Conservation (phyloP, 768 basidiomycete genomes). For the Leccinellum luteum region DNA sequence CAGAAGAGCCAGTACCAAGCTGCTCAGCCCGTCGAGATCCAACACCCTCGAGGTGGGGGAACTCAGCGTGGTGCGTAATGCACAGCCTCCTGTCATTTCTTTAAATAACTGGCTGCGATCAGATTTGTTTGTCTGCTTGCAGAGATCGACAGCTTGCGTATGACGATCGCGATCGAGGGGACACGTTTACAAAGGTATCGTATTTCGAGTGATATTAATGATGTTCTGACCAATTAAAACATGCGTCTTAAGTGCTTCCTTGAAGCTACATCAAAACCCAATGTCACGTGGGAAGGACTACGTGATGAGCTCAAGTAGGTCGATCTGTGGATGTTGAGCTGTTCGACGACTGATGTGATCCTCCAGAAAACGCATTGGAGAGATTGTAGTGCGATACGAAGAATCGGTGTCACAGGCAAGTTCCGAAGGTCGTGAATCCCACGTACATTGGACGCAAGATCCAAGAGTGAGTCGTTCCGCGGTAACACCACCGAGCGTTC, state of each 20-base stretch:
- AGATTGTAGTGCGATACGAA: conserved; percentile 13
- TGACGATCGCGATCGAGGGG: conserved; percentile 17
- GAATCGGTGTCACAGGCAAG: background rate
- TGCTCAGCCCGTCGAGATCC: conserved; percentile 1
- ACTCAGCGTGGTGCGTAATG: conserved; percentile 18
- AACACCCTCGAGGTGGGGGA: conserved; percentile 8
- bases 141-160: conserved; percentile 23
- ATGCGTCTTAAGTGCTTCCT: conserved; percentile 16
- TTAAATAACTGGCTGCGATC: background rate
- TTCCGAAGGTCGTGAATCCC: background rate
- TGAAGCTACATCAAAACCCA: conserved; percentile 7
- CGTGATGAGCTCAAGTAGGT: conserved; percentile 16
- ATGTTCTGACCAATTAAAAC: background rate
- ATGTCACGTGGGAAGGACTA: conserved; percentile 20
- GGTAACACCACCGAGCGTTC: conserved; percentile 3
- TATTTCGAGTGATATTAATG: background rate
- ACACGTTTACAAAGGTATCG: conserved; percentile 27
- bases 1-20: conserved; percentile 8
- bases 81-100: background rate
- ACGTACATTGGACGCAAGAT: conserved; percentile 9
- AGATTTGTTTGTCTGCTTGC: conserved; percentile 16
- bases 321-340: background rate
- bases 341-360: background rate
- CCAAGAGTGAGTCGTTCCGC: conserved; percentile 20
- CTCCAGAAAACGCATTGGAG: conserved; percentile 12